Conservation (phyloP, 2,329 filamentous ascomycete species). For the Pseudonectria buxi region DNA sequence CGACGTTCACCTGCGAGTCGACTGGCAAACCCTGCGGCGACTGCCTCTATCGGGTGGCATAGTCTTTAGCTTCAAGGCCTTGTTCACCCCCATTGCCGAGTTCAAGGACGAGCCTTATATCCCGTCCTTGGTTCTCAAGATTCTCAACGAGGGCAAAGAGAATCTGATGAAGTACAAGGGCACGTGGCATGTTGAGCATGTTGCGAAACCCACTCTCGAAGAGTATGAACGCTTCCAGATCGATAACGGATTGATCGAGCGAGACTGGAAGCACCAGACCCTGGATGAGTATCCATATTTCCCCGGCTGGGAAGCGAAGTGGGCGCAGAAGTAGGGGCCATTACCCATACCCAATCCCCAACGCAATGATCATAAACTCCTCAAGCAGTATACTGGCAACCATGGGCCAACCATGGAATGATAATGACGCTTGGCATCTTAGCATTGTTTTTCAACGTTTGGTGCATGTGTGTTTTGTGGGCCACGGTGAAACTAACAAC, state of each 20-base stretch:
- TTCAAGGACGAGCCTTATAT: slow-evolving; percentile 67
- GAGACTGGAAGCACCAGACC: slow-evolving; percentile 61
- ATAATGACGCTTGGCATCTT: too few relatives aligned
- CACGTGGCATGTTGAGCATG: slow-evolving; percentile 73
- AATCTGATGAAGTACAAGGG: slow-evolving; percentile 72
- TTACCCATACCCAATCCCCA: too few relatives aligned
- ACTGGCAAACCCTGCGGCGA: slow-evolving; percentile 81
- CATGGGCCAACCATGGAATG: too few relatives aligned
- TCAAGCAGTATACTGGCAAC: too few relatives aligned
- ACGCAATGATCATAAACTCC: too few relatives aligned
- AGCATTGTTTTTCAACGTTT: too few relatives aligned
- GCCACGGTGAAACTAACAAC: too few relatives aligned
- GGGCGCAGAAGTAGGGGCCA: slow-evolving; percentile 4
- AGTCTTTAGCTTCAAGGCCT: slow-evolving; percentile 82
- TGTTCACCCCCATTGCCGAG: slow-evolving; percentile 68
- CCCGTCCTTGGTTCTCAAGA: slow-evolving; percentile 59
- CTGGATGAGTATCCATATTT: slow-evolving; percentile 72
- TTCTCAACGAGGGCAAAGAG: slow-evolving; percentile 55
- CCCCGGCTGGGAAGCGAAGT: slow-evolving; percentile 53
- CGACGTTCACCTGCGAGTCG: slow-evolving; percentile 65
- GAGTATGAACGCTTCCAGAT: slow-evolving; percentile 61
- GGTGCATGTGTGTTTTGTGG: too few relatives aligned
- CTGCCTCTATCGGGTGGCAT: slow-evolving; percentile 69
- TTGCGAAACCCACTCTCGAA: slow-evolving; percentile 58
- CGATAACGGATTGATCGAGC: slow-evolving; percentile 50